phyloP scores from a whole-genome alignment of 305 asterid genomes.

The Fraxinus albicans region DNA sequence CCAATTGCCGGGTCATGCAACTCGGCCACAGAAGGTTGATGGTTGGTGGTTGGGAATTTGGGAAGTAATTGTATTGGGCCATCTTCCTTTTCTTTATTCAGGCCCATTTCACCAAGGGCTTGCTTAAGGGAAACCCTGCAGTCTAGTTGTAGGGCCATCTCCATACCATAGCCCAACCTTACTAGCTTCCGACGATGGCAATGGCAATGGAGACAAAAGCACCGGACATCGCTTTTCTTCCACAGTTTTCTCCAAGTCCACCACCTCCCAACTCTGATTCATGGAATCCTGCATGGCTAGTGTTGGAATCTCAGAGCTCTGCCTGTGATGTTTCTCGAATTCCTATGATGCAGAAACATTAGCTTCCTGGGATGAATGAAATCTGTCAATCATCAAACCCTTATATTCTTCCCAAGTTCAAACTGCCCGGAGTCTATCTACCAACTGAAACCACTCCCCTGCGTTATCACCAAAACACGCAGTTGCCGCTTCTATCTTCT shows the following conservation, averaged over 20 bases:
- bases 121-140: background rate
- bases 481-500: background rate
- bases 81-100: background rate
- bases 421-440: background rate
- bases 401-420: background rate
- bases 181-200: background rate
- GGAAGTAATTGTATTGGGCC: background rate
- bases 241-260: background rate
- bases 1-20: background rate
- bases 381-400: background rate
- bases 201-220: background rate
- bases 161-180: background rate
- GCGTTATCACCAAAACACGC: background rate
- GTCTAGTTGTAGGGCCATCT: background rate
- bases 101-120: background rate
- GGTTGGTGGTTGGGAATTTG: background rate
- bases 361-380: background rate
- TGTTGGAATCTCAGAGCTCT: background rate
- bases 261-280: background rate
- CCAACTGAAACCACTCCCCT: background rate
- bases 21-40: background rate
- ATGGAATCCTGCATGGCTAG: background rate
- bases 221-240: background rate
- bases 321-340: background rate
- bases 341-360: background rate